These are phyloP conservation scores for Hsuehochloa calcarea DNA, from an alignment of 176 grass and related monocot species.

Conservation along the genomic window DNA sequence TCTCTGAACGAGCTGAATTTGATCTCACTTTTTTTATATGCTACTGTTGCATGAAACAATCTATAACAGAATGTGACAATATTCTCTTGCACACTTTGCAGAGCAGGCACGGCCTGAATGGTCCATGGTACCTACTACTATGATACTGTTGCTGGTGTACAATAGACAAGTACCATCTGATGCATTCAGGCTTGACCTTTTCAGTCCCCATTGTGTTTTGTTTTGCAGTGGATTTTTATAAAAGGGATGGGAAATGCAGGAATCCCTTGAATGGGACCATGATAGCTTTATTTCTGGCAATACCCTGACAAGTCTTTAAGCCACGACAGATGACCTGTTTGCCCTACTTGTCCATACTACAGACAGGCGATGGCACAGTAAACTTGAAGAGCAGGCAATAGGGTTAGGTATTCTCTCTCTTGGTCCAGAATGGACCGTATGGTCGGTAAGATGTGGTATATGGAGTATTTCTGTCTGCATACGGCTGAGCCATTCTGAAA, in stretches of 20 bases:
- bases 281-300: constrained; percentile 11
- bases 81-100: background rate
- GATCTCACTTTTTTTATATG: constrained; percentile 29
- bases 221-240: background rate
- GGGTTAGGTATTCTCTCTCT: background rate
- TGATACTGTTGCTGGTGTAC: constrained; percentile 27
- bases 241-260: background rate
- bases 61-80: constrained; percentile 4
- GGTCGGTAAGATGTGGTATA: background rate
- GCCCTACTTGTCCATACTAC: background rate
- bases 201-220: background rate
- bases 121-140: background rate
- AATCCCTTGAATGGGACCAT: background rate
- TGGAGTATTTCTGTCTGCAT: constrained; percentile 1
- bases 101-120: constrained; percentile 19
- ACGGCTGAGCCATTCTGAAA: background rate
- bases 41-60: constrained; percentile 3
- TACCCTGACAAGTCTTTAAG: constrained; percentile 35
- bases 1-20: background rate
- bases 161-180: background rate
- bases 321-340: constrained; percentile 14
- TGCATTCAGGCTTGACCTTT: background rate
- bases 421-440: background rate
- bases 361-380: background rate
- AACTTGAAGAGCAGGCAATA: background rate